Percentiles rank a stretch among this genome's conserved stretches.
phyloP scores from a whole-genome alignment of 305 asterid species.

The Fraxinus platypoda region DNA sequence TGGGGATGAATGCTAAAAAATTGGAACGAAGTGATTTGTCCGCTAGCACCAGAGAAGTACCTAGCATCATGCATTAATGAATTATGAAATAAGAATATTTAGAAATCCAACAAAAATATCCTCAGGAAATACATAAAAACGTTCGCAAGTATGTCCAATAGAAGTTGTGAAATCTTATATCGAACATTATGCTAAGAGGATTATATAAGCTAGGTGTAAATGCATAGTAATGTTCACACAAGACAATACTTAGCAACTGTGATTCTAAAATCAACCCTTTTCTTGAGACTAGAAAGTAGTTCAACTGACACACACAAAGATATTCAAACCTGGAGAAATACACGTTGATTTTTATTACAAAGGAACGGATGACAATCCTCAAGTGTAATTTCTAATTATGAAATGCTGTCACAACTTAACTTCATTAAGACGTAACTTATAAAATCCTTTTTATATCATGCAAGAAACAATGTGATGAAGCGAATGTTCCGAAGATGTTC shows the following conservation, averaged over 20 bases:
- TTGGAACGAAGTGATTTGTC: conserved; percentile 17
- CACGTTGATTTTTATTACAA: neutral
- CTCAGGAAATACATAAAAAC: neutral
- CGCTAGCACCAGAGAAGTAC: conserved; percentile 17
- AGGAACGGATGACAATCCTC: neutral
- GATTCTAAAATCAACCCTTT: neutral
- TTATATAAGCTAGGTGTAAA: neutral
- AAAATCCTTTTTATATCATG: neutral
- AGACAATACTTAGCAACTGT: neutral
- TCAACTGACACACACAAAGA: neutral
- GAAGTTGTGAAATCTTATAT: neutral
- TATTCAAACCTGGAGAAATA: neutral
- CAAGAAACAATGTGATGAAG: neutral
- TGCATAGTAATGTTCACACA: neutral
- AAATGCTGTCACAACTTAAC: neutral
- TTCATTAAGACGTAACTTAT: neutral
- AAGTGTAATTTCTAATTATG: neutral
- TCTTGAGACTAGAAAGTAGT: neutral
- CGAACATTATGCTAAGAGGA: neutral
- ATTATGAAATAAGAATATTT: neutral
- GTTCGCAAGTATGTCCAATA: neutral
- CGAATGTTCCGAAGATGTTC: neutral
- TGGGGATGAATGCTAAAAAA: conserved; percentile 1
- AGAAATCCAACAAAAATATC: neutral
- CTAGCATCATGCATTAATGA: conserved; percentile 10